Base-by-base conservation (phyloP, 2,329 filamentous ascomycete species). In the Pyrenochaeta sp. region DNA sequence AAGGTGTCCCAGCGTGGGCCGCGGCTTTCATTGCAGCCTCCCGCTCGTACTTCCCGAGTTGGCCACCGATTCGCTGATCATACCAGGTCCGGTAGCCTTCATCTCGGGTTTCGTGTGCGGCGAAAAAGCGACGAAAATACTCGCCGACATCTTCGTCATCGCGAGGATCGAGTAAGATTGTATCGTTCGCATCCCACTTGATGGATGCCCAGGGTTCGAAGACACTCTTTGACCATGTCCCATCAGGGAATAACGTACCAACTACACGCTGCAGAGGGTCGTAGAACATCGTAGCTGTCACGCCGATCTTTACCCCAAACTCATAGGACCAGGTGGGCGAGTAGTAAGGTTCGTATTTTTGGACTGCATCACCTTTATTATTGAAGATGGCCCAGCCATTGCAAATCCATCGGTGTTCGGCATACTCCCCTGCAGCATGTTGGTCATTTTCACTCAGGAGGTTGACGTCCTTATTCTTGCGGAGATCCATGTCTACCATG, bases 71-170 rank as follows among this genome's bases (percentile, higher is more conserved):
- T 19, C 19, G 19, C 19, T 19, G 19, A 19, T 19, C 19, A 19
- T 19, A 19, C 19, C 19, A 19, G 19, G 19, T 19, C 19, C 19
- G 19, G 19, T 19, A 19, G 12, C 46, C 30, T 28, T 22, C 13
- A 5, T 19, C 7, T 5, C 32, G 15, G 22, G 30, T 39, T 6
- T 10, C 25, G 32, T 15, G 46, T 4, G 30, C n/a, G 25, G 27
- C 2, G 42, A 56, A 56, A 25, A 34, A 56, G 19, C 19, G 19
- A 19, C 19, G 19, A 19, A 19, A 19, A 19, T 19, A 19, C 19
- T 32, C 12, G 6, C 54, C 48, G 2, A 56, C 54, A 24, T 52
- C 39, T 39, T 39, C 5, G 34, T 56, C 54, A 13, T 9, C n/a
- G 6, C 13, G 19, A n/a, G 54, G 54, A 30, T 56, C 48, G 10